Conservation (phyloP, 306 rosid genomes). For the Vicia villosa region DNA sequence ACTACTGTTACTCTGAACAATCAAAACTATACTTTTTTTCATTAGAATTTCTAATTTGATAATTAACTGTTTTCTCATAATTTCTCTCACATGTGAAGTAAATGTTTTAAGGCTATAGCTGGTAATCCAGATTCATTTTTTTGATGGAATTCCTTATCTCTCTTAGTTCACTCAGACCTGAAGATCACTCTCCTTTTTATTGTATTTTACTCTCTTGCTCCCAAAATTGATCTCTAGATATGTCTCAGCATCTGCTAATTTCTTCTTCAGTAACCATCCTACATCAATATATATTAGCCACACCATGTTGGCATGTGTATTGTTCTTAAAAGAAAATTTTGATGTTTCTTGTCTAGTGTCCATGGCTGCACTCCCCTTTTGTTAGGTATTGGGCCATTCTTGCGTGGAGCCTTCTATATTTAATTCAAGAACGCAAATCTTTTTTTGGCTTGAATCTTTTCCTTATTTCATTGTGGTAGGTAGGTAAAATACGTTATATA, state of each 20-base stretch:
- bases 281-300: conserved; percentile 24
- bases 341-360: conserved; percentile 16
- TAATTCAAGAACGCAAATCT: conserved; percentile 10
- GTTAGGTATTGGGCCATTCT: conserved; percentile 15
- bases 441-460: neutral
- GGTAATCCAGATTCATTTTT: conserved; percentile 15
- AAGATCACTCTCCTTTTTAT: conserved; percentile 9
- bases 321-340: conserved; percentile 5
- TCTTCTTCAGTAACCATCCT: neutral
- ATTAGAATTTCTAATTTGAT: neutral
- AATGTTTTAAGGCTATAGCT: conserved; percentile 11
- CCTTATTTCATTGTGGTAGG: conserved; percentile 17
- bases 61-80: conserved; percentile 4
- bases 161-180: conserved; percentile 7
- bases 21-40: conserved; percentile 7
- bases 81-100: neutral
- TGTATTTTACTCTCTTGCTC: conserved; percentile 5
- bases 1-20: neutral
- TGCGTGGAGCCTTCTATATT: neutral
- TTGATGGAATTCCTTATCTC: conserved; percentile 6
- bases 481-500: conserved; percentile 18
- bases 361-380: neutral
- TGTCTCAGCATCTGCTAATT: conserved; percentile 12
- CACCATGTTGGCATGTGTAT: neutral
- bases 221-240: neutral